phyloP scores from a whole-genome alignment of 1,139 yeast species.

The Geotrichum carabidarum region DNA sequence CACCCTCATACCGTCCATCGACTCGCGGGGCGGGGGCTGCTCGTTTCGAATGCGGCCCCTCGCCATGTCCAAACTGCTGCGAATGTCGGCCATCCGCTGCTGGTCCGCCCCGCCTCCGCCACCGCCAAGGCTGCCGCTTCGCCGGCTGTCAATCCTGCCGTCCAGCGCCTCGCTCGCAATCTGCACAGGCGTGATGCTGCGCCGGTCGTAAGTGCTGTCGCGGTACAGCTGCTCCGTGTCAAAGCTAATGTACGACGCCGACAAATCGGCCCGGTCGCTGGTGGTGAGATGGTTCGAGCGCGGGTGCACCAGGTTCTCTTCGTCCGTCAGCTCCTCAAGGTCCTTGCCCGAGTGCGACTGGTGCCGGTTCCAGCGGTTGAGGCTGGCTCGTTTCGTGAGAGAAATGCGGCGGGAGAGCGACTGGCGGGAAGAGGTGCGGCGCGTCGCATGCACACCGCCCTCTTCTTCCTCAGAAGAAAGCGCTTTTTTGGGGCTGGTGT shows the following conservation, averaged over 20 bases:
- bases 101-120: neutral
- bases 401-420: neutral
- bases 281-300: too few relatives aligned
- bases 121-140: neutral
- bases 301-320: constrained; percentile 3
- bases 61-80: constrained; percentile 22
- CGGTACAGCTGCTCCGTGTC: constrained; percentile 8
- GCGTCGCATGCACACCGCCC: neutral
- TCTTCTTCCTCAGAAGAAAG: neutral
- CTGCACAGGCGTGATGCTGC: neutral
- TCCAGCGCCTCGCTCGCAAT: neutral
- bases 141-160: neutral
- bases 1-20: constrained; percentile 29
- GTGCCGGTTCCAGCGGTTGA: neutral
- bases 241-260: constrained; percentile 7
- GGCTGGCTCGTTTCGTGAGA: neutral
- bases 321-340: constrained; percentile 9
- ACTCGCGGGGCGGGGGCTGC: constrained; percentile 28
- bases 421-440: neutral
- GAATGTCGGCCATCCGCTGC: neutral
- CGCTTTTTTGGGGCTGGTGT: neutral
- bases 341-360: constrained; percentile 2
- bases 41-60: constrained; percentile 29
- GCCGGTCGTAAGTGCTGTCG: neutral
- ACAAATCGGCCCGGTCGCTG: neutral